Evolutionary conservation across 148 eudicot genomes (phyloP), one percentile per base, ranked within the genome.

Genomic region (Chenopodium formosanum): DNA sequence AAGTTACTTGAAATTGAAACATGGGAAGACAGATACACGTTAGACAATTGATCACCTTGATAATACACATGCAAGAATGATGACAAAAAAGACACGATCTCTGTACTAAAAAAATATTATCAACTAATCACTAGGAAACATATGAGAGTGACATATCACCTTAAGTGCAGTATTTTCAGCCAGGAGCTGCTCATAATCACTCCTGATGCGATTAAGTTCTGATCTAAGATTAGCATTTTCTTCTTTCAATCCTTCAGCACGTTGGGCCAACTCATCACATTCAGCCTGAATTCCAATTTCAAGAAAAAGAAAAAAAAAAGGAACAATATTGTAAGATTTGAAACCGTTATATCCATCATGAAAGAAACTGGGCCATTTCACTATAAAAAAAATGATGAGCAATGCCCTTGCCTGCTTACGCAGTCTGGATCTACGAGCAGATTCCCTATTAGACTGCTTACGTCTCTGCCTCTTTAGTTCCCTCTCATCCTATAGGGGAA

Each of bases 381-480:
- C 44, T 40, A 40, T 40, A 22, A 46, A 16, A 66, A 23, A 17
- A 62, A 23, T 74, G 72, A 47, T 68, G 31, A 58, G 66, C 16
- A 82, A 64, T 68, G 75, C 60, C 70, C 77, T 73, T 85, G 89
- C 99, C 98, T 96, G 99, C 89, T 96, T 94, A 70, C 99, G 91
- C 86, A 96, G 85, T 83, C 99, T 92, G 69, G 99, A 96, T 65
- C 98, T 82, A 44, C 99, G 95, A 80, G 99, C 99, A 82, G 99
- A 94, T 88, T 96, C 99, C 86, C 98, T 88, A 86, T 96, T 94
- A 19, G 99, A 94, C 86, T 96, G 99, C 88, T 96, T 96, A 82
- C 99, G 91, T 88, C 92, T 88, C 88, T 96, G 98, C 84, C 93
- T 91, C 84, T 96, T 96, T 29, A 96, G 87, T 85, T 96, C 99